Percentiles rank a stretch among this genome's conserved stretches.
Conservation (phyloP, 2,329 filamentous ascomycete species). For the Xylariaceae sp. region DNA sequence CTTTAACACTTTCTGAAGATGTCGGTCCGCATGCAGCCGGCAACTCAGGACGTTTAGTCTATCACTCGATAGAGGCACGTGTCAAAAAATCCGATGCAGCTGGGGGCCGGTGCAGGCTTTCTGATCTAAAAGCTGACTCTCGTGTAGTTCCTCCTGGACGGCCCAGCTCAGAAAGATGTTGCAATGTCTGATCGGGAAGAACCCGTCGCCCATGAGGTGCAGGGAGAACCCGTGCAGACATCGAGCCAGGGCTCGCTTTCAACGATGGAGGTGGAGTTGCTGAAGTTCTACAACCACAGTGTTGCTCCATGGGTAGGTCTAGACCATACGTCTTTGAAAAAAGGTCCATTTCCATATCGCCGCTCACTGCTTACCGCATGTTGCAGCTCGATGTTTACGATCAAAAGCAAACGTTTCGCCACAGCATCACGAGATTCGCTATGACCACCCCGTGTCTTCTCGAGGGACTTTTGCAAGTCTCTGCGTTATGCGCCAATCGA, state of each 20-base stretch:
- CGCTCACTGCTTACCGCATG: not conserved
- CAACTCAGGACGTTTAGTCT: not conserved
- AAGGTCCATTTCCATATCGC: not conserved
- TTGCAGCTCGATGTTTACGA: constrained; percentile 14
- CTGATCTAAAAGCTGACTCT: not conserved
- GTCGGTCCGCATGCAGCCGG: not conserved
- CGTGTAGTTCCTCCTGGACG: not conserved
- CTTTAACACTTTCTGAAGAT: constrained; percentile 7
- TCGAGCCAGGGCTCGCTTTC: constrained; percentile 12
- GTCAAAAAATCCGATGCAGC: too few relatives aligned
- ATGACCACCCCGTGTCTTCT: constrained; percentile 14
- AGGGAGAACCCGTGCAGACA: too few relatives aligned
- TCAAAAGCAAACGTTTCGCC: constrained; percentile 6
- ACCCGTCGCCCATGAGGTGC: not conserved
- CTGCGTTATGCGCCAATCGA: constrained; percentile 11
- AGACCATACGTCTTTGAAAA: not conserved
- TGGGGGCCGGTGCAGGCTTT: too few relatives aligned
- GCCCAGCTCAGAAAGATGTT: not conserved
- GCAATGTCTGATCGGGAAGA: not conserved
- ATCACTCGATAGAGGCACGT: constrained; percentile 7
- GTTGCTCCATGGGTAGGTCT: constrained; percentile 16
- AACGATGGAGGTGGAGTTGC: constrained; percentile 11
- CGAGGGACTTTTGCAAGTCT: constrained; percentile 12
- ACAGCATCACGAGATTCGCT: constrained; percentile 5
- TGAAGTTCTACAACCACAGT: constrained; percentile 15